phyloP scores from a whole-genome alignment of 2,329 filamentous ascomycete genomes.

The Camillea tinctor region DNA sequence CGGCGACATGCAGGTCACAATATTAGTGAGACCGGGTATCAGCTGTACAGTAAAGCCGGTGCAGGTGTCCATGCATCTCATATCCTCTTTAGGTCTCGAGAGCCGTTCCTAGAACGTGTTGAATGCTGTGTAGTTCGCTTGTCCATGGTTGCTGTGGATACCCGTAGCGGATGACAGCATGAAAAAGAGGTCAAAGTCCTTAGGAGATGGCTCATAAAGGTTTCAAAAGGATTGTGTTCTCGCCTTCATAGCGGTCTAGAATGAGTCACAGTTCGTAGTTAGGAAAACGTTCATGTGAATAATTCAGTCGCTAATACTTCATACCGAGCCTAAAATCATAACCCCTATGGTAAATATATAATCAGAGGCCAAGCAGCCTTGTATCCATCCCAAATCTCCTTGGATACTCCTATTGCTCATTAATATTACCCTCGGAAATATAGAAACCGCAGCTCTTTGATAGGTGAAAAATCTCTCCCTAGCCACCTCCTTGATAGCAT shows the following conservation, averaged over 20 bases:
- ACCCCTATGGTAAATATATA: conserved; percentile 4
- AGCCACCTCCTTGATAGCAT: too few relatives aligned
- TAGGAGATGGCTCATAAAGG: not conserved
- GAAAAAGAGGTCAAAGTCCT: not conserved
- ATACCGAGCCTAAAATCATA: too few relatives aligned
- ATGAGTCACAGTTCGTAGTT: not conserved
- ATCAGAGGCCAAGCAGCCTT: not conserved
- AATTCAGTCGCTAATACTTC: too few relatives aligned
- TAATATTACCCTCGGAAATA: not conserved
- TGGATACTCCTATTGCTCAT: not conserved
- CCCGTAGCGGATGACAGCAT: not conserved
- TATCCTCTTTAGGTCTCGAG: not conserved
- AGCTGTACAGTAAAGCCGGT: not conserved
- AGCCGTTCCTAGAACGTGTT: not conserved
- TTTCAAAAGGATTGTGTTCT: not conserved
- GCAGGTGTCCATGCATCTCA: not conserved
- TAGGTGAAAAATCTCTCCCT: too few relatives aligned
- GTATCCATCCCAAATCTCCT: not conserved
- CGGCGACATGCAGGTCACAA: not conserved
- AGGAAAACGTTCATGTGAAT: not conserved
- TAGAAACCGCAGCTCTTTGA: not conserved
- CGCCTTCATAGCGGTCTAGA: not conserved
- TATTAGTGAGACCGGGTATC: not conserved
- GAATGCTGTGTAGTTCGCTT: not conserved
- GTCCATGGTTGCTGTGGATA: not conserved